phyloP scores from a whole-genome alignment of 1,139 yeast genomes.

The Scheffersomyces parashehatae region DNA sequence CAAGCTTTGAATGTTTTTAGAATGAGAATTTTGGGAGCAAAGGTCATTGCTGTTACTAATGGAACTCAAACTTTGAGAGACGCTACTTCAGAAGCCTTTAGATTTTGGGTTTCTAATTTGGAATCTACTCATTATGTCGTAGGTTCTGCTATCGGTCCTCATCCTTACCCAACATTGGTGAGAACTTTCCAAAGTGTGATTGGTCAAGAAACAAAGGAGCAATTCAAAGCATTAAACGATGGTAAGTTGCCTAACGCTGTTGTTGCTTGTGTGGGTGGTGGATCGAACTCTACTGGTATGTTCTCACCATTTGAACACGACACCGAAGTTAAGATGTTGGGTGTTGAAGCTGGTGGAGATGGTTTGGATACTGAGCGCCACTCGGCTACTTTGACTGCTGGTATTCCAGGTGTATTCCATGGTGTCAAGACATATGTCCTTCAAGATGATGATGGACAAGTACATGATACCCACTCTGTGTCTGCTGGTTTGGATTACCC shows the following conservation, averaged over 20 bases:
- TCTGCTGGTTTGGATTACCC: constrained; percentile 99
- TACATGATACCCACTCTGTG: constrained; percentile 95
- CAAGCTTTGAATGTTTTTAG: constrained; percentile 97
- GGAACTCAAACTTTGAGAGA: constrained; percentile 97
- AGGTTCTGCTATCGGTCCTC: constrained; percentile 99
- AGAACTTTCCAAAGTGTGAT: constrained; percentile 98
- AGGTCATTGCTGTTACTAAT: constrained; percentile 87
- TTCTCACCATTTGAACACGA: constrained; percentile 92
- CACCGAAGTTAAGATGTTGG: constrained; percentile 71
- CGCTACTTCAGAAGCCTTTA: constrained; percentile 95
- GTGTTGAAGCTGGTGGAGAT: constrained; percentile 99
- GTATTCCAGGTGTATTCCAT: constrained; percentile 96
- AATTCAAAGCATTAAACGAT: constrained; percentile 72
- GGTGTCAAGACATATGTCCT: constrained; percentile 94
- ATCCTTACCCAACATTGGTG: constrained; percentile 96
- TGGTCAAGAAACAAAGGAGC: constrained; percentile 92
- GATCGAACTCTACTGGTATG: constrained; percentile 95
- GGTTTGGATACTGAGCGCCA: constrained; percentile 86
- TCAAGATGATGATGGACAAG: constrained; percentile 92
- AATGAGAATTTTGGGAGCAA: constrained; percentile 95
- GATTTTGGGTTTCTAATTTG: constrained; percentile 91
- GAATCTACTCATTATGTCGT: constrained; percentile 89
- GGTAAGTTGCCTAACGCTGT: constrained; percentile 90
- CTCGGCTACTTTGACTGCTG: constrained; percentile 91
- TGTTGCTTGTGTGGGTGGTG: constrained; percentile 99